phyloP scores from a whole-genome alignment of 2,329 filamentous ascomycete genomes.

The Pseudovirgaria hyperparasitica region DNA sequence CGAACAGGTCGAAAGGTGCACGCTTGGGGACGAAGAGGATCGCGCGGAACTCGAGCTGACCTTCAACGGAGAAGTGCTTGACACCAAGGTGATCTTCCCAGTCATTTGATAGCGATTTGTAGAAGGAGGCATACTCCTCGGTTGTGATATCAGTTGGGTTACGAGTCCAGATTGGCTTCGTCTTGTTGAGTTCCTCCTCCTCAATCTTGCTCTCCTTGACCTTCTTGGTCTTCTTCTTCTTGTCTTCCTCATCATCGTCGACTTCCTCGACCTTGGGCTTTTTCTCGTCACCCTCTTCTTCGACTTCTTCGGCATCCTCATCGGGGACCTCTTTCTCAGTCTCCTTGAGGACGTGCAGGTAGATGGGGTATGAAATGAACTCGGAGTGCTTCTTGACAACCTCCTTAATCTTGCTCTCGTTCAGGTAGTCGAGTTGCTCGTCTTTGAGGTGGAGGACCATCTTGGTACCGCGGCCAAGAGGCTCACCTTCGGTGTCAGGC shows the following conservation, averaged over 20 bases:
- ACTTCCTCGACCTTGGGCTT: slow-evolving; percentile 89
- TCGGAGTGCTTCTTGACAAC: slow-evolving; percentile 99
- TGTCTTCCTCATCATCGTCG: slow-evolving; percentile 73
- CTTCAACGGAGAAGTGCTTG: slow-evolving; percentile 99
- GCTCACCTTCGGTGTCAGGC: slow-evolving; percentile 81
- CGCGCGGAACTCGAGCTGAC: slow-evolving; percentile 99
- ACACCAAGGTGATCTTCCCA: slow-evolving; percentile 99
- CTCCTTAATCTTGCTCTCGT: slow-evolving; percentile 99
- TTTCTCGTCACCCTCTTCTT: slow-evolving; percentile 84
- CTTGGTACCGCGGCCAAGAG: slow-evolving; percentile 88
- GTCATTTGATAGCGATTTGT: slow-evolving; percentile 99
- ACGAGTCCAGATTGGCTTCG: slow-evolving; percentile 99
- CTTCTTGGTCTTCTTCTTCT: slow-evolving; percentile 98
- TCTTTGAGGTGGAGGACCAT: slow-evolving; percentile 99
- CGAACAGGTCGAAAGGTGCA: slow-evolving; percentile 97
- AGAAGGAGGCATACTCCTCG: slow-evolving; percentile 98
- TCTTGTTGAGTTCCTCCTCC: slow-evolving; percentile 99
- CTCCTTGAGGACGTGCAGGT: slow-evolving; percentile 99
- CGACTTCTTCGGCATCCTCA: slow-evolving; percentile 63
- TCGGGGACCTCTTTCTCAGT: slow-evolving; percentile 97
- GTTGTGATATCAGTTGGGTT: slow-evolving; percentile 90
- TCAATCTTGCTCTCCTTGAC: slow-evolving; percentile 97
- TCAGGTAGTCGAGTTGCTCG: slow-evolving; percentile 95
- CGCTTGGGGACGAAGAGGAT: slow-evolving; percentile 99
- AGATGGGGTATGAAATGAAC: slow-evolving; percentile 99